Base-by-base conservation (phyloP, 163 green algal genomes). In the Trebouxia gelatinosa region DNA sequence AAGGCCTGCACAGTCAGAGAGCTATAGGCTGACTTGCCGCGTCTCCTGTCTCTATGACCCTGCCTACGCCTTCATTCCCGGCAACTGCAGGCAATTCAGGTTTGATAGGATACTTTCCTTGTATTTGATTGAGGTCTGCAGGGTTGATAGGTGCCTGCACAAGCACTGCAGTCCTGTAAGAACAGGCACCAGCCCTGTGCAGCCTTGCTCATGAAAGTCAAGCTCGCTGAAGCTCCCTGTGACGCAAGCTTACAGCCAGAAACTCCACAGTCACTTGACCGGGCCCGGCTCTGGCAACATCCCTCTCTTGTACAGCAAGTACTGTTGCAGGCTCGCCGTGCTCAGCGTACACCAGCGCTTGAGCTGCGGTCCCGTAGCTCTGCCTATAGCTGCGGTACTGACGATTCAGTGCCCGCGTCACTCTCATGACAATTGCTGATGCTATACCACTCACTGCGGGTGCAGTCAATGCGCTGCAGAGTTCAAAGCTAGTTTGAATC, bases 31-130 rank as follows among this genome's bases (percentile, higher is more conserved):
- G 19, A 59, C 48, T 59, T 23, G 26, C 48, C 23, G 23, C 26
- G 48, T 23, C 26, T 32, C 40, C 68, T 40, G n/a, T 29, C 23
- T 46, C 78, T 40, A 74, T 40, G 6, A 97, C 88, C 38, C 86
- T 76, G 6, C 78, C 90, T 11, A 98, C 87, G 3, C 93, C 93
- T 75, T 98, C 93, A 71, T 95, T 90, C 2, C 93, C 93, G 6
- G 89, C 87, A 3, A 93, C 82, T 0, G 75, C 87, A 5, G 89
- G 91, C 38, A 92, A 68, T 9, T 50, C 19, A 3, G 93, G 91
- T 37, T 74, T 64, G 19, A 96, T 70, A 0, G 92, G 92, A 79
- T 98, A 98, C 81, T 70, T 75, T 9, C 85, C 85, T 74, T 89
- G 77, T 0, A 95, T 80, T 1, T 86, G 91, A 75, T 93, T 93